A percentile compares a stretch with the other conserved stretches of the same genome.
These are phyloP conservation scores for Dillenia turbinata DNA, from an alignment of 164 flowering plant genomes.

Conservation along the genomic window DNA sequence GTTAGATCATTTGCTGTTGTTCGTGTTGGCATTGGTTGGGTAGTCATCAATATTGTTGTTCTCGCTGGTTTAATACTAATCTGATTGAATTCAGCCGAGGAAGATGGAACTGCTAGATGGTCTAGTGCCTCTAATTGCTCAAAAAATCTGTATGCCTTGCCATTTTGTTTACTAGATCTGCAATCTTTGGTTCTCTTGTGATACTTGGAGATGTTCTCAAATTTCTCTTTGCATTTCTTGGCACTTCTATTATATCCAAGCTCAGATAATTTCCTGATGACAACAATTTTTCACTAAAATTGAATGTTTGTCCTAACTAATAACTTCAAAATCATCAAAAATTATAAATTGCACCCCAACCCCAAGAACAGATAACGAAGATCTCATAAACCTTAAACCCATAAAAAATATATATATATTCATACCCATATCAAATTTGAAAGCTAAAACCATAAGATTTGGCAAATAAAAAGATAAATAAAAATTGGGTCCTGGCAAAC, in stretches of 20 bases:
- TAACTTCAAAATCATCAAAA: too few relatives aligned
- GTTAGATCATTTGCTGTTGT: background rate
- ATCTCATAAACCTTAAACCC: too few relatives aligned
- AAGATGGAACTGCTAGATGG: slow-evolving; percentile 11
- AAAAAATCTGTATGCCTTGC: slow-evolving; percentile 49
- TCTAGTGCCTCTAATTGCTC: slow-evolving; percentile 51
- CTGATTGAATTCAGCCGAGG: slow-evolving; percentile 7
- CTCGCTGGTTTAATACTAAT: too few relatives aligned
- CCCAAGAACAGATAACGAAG: too few relatives aligned
- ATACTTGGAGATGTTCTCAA: slow-evolving; percentile 56
- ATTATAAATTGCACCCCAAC: too few relatives aligned
- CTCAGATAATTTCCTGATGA: slow-evolving; percentile 40
- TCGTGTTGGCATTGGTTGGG: background rate
- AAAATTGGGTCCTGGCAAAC: too few relatives aligned
- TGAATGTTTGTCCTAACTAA: too few relatives aligned
- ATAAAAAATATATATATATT: too few relatives aligned
- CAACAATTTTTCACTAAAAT: slow-evolving; percentile 1
- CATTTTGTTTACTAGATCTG: slow-evolving; percentile 22
- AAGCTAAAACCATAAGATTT: too few relatives aligned
- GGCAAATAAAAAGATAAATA: too few relatives aligned
- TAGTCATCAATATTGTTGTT: slow-evolving; percentile 6
- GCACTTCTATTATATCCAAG: slow-evolving; percentile 44
- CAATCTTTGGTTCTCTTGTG: slow-evolving; percentile 47
- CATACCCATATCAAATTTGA: too few relatives aligned
- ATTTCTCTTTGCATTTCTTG: slow-evolving; percentile 66